Conservation (phyloP, 2,329 filamentous ascomycete species). For the Cladosporium sp. region DNA sequence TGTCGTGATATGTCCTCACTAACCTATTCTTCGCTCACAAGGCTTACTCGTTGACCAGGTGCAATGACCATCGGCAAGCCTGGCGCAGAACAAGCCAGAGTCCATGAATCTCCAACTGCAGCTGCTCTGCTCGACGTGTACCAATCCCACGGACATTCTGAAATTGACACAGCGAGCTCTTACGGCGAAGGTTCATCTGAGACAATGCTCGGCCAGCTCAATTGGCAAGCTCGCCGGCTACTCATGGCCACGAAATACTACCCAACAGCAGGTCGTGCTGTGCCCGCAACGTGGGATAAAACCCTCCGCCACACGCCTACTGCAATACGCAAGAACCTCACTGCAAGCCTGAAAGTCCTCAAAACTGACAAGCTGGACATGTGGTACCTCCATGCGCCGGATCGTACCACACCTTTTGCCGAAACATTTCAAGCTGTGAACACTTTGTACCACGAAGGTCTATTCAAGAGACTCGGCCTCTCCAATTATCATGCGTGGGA, state of each 20-base stretch:
- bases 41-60: conserved; percentile 33
- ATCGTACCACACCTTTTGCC: conserved; percentile 47
- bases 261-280: conserved; percentile 19
- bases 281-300: conserved; percentile 24
- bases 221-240: conserved; percentile 30
- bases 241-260: conserved; percentile 33
- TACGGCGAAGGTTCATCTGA: conserved; percentile 32
- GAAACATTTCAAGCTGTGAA: conserved; percentile 50
- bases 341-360: conserved; percentile 42
- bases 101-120: conserved; percentile 26
- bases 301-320: conserved; percentile 32
- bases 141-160: conserved; percentile 33
- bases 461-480: conserved; percentile 47
- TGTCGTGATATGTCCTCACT: not conserved
- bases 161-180: conserved; percentile 34
- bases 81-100: conserved; percentile 27
- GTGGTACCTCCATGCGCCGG: conserved; percentile 54
- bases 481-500: conserved; percentile 51
- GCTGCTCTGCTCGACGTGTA: conserved; percentile 31
- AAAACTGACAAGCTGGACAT: conserved; percentile 46
- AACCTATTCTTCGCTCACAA: not conserved
- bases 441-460: conserved; percentile 46
- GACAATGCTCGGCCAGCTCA: conserved; percentile 32
- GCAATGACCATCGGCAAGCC: conserved; percentile 82
- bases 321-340: conserved; percentile 38